Percentiles rank a stretch among this genome's conserved stretches.
Conservation (phyloP, 2,329 filamentous ascomycete species). For the Fusarium palustre region DNA sequence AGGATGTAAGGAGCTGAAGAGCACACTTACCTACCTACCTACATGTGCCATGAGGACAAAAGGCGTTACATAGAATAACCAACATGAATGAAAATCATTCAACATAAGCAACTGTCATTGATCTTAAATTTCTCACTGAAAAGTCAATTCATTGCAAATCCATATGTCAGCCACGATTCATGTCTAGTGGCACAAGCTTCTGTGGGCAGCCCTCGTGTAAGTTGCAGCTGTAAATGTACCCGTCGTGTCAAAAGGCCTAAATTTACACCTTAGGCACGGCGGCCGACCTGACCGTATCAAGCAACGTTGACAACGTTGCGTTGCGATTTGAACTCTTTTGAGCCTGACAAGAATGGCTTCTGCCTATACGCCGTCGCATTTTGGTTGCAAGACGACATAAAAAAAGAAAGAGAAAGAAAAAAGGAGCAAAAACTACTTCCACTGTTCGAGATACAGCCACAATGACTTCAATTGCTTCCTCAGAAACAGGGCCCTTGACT, state of each 20-base stretch:
- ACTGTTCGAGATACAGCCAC: not conserved
- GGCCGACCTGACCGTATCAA: conserved; percentile 8
- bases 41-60: not conserved
- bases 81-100: conserved; percentile 14
- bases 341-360: conserved; percentile 30
- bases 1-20: conserved; percentile 1
- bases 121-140: not conserved
- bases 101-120: not conserved
- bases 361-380: conserved; percentile 21
- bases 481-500: conserved; percentile 42
- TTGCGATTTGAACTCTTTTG: conserved; percentile 11
- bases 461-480: conserved; percentile 46
- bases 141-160: conserved; percentile 19
- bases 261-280: conserved; percentile 21
- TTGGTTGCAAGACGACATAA: conserved; percentile 4
- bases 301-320: not conserved
- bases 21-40: not conserved
- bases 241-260: conserved; percentile 3
- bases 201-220: conserved; percentile 31
- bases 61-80: conserved; percentile 8
- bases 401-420: not conserved
- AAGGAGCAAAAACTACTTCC: not conserved
- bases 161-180: conserved; percentile 23
- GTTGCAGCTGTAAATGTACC: not conserved
- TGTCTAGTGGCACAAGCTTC: conserved; percentile 37